Base-by-base conservation (phyloP, 1,139 yeast species). In the Sugiyamaella japonica region DNA sequence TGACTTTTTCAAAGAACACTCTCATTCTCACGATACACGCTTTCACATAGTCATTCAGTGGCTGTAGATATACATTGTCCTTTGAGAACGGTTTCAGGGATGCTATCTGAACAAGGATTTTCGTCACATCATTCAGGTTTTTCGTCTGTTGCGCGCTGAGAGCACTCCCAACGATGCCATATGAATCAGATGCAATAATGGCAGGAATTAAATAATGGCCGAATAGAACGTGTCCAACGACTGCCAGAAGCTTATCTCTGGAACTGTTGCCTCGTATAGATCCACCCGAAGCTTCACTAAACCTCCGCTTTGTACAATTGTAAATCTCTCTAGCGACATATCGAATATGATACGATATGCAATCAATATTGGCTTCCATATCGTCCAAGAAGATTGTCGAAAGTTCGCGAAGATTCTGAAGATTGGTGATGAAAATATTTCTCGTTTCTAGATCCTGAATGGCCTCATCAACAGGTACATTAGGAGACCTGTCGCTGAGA, bases 391-490 rank as follows among this genome's bases (percentile, higher is more conserved):
- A 73, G 54, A 82, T 82, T 15, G 87, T 81, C 0, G 89, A 76
- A 46, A 78, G 76, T 62, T 88, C 96, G 66, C 99, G 79, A 54
- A 95, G 73, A 38, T 76, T 75, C 72, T 88, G 88, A 66, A 95
- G 76, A 63, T 93, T 91, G 45, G 76, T 72, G 39, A 93, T 85
- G 67, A 89, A 93, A 42, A 78, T 76, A 1, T 74, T 70, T 17
- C 95, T 79, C 0, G 93, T 90, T 16, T 80, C 84, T 1, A 83
- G 80, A 61, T 87, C 90, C 61, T 85, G 86, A 58, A 93, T 88
- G 1, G 98, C 97, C 36, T 75, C 78, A 48, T 85, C 86, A 0
- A 86, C 83, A 2, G 82, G 67, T 1, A 83, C 69, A 58, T 62
- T 71, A 56, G 76, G 76, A 44, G 78, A 76, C 59, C 64, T 80